phyloP scores from a whole-genome alignment of 352 stramenopile species.

The Phytopythium delawarense region DNA sequence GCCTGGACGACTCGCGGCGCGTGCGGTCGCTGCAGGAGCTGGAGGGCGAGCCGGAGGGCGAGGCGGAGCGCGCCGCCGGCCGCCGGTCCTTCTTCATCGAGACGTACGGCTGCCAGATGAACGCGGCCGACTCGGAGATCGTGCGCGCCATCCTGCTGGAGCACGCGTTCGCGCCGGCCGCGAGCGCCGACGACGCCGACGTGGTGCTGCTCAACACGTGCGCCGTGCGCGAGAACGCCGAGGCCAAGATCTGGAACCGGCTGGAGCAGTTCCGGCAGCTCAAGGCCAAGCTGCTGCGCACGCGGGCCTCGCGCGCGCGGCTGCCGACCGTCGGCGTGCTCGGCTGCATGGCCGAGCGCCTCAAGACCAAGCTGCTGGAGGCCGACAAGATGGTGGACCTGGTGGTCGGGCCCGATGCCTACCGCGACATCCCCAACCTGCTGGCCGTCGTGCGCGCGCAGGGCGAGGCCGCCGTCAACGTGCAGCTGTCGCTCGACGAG shows the following conservation, averaged over 20 bases:
- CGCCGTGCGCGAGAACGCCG: conserved; percentile 98
- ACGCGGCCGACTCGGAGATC: conserved; percentile 98
- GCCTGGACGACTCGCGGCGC: conserved; percentile 3
- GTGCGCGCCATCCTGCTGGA: conserved; percentile 92
- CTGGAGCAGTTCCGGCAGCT: conserved; percentile 75
- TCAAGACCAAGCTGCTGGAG: conserved; percentile 96
- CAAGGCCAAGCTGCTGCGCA: conserved; percentile 67
- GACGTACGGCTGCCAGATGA: conserved; percentile 99
- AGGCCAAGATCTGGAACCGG: conserved; percentile 92
- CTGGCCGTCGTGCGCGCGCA: conserved; percentile 81
- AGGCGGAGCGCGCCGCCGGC: neutral
- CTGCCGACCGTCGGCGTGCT: conserved; percentile 93
- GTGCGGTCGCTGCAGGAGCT: conserved; percentile 58
- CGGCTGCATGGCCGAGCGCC: conserved; percentile 99
- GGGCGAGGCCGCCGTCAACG: conserved; percentile 87
- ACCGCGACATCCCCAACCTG: conserved; percentile 96
- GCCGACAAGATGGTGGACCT: conserved; percentile 95
- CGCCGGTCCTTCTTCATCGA: conserved; percentile 75
- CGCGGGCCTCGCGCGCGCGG: conserved; percentile 37
- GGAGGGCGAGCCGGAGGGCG: conserved; percentile 20
- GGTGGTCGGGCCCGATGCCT: conserved; percentile 97
- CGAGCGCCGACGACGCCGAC: conserved; percentile 78
- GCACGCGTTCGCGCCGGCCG: conserved; percentile 53
- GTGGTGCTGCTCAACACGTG: conserved; percentile 99
- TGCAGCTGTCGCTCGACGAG: conserved; percentile 96